Evolutionary conservation across 1,139 yeast genomes (phyloP).

Genomic region (Meyerozyma athensensis): DNA sequence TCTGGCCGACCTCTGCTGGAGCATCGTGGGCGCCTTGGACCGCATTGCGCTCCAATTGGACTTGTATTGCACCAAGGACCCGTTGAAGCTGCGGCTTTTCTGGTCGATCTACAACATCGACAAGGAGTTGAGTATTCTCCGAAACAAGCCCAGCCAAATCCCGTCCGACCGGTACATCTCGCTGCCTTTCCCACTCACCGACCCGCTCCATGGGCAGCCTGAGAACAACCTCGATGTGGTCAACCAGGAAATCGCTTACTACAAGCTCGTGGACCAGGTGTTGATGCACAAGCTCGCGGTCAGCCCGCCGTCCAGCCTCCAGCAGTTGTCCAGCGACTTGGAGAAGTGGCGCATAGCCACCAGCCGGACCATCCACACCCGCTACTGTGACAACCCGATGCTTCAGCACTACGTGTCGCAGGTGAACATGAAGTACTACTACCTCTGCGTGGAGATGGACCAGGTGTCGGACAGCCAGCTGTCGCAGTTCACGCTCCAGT

Average conservation of each 20-base stretch:
- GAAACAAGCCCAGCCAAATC: slow-evolving; percentile 32
- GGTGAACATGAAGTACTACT: slow-evolving; percentile 36
- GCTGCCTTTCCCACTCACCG: slow-evolving; percentile 11
- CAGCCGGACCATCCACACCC: slow-evolving; percentile 24
- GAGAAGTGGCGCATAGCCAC: slow-evolving; percentile 36
- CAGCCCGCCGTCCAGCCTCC: slow-evolving; percentile 11
- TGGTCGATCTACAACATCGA: slow-evolving; percentile 41
- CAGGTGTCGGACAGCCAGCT: slow-evolving; percentile 35
- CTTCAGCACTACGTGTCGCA: slow-evolving; percentile 31
- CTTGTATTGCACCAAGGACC: slow-evolving; percentile 11
- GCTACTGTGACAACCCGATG: slow-evolving; percentile 20
- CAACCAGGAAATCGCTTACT: slow-evolving; percentile 19
- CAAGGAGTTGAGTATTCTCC: slow-evolving; percentile 31
- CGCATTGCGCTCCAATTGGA: slow-evolving; percentile 25
- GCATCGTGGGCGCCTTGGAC: slow-evolving; percentile 30
- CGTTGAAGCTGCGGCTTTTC: slow-evolving; percentile 22
- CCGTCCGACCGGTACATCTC: slow-evolving; percentile 21
- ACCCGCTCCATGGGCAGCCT: slow-evolving; percentile 14
- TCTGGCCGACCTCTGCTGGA: slow-evolving; percentile 30
- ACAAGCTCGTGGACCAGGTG: slow-evolving; percentile 17
- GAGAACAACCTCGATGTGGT: slow-evolving; percentile 14
- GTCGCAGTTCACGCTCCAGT: slow-evolving; percentile 40
- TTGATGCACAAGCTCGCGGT: slow-evolving; percentile 16
- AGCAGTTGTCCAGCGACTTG: slow-evolving; percentile 20
- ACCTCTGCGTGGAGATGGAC: slow-evolving; percentile 37